Base-by-base conservation (phyloP, 495 filamentous ascomycete species). In the Evansstolkia leycettana region DNA sequence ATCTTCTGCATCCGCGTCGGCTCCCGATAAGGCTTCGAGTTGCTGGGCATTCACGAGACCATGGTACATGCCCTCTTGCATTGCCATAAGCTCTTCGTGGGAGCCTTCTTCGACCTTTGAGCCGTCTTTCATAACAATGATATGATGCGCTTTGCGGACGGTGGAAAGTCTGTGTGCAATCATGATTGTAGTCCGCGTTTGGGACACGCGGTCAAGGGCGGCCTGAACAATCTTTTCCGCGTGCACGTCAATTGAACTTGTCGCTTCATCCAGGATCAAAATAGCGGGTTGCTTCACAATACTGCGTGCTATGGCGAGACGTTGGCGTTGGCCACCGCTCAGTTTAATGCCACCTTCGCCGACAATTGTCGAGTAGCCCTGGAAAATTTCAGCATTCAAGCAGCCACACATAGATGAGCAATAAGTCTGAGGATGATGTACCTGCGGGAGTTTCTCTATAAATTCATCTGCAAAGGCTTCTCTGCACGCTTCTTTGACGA, bases 261-360 rank as follows among this genome's bases (percentile, higher is more conserved):
- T 72, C 0, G 58, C 59, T 46, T 75, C 71, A 28, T 72, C 70
- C 3, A 73, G 51, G 6, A 94, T 63, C 5, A 94, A 65, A 48
- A 94, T 80, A 48, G 78, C 80, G 1, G 87, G 87, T 43, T 89
- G 70, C 9, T 69, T 76, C n/a, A 93, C 78, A 29, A 94, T 77
- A 13, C 80, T 81, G 31, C 87, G 70, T 1, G 87, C 86, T 12
- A 83, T 61, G 5, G 76, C 71, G 3, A 85, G 44, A 20, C 80
- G 57, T 42, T 84, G 79, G 14, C 69, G 67, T 36, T 85, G 50
- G 35, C 65, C 49, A 30, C 67, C 46, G 45, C 45, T 52, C 39
- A 76, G 47, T 33, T 36, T 45, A 16, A 45, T 44, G 0, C 52
- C 61, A 0, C 45, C 24, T 33, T 62, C 62, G 1, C 64, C 62